phyloP scores from a whole-genome alignment of 441 rosid species.

The Mallotus japonicus region DNA sequence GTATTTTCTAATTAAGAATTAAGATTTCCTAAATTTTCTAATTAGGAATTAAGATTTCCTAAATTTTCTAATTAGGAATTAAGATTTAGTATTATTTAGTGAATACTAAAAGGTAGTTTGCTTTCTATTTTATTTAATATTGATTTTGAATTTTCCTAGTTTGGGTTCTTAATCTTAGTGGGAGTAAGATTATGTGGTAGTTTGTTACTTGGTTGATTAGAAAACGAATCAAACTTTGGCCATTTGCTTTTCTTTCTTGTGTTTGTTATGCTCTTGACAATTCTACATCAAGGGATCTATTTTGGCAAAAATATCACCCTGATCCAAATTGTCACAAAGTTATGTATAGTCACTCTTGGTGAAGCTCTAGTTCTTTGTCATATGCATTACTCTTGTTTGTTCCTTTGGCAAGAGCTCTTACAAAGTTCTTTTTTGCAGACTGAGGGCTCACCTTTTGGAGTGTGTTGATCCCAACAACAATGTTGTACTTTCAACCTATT shows the following conservation, averaged over 20 bases:
- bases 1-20: too few species aligned
- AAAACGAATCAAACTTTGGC: too few species aligned
- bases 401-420: constrained; percentile 7
- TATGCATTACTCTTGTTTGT: neutral
- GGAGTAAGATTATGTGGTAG: neutral
- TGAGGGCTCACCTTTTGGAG: constrained; percentile 59
- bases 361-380: neutral
- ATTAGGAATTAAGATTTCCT: too few species aligned
- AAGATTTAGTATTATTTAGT: too few species aligned
- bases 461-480: constrained; percentile 41
- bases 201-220: too few species aligned
- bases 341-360: neutral
- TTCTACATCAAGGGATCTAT: neutral
- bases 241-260: neutral
- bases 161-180: too few species aligned
- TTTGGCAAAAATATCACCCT: too few species aligned
- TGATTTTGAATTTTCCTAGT: too few species aligned
- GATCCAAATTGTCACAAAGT: neutral
- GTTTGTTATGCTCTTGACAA: neutral
- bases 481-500: constrained; percentile 41
- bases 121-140: too few species aligned
- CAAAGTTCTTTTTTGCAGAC: constrained; percentile 38
- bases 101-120: too few species aligned
- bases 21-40: too few species aligned
- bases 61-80: too few species aligned